These are phyloP conservation scores for Pseudogymnoascus sp. DNA, from an alignment of 2,329 filamentous ascomycete species.

Conservation along the genomic window DNA sequence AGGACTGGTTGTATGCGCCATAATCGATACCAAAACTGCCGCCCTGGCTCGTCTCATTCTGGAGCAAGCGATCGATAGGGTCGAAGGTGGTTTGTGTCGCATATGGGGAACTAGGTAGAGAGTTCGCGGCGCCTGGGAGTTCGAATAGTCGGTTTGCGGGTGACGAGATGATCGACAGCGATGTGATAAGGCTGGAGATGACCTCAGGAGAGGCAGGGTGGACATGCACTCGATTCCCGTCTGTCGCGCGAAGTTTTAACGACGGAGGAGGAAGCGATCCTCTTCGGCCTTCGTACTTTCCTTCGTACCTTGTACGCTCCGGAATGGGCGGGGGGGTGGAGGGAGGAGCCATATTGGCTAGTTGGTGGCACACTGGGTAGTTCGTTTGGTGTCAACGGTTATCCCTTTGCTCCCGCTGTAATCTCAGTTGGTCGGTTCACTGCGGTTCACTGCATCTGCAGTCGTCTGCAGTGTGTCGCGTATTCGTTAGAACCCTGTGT, in stretches of 20 bases:
- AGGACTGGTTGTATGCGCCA: constrained; percentile 53
- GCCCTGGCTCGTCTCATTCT: constrained; percentile 21
- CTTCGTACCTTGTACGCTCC: constrained; percentile 23
- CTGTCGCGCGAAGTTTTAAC: constrained; percentile 15
- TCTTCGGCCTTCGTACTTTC: constrained; percentile 18
- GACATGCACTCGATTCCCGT: constrained; percentile 26
- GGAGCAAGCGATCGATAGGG: constrained; percentile 18
- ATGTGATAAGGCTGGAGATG: constrained; percentile 65
- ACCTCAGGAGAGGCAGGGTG: constrained; percentile 52
- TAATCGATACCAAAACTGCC: constrained; percentile 66
- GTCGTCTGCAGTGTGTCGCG: constrained; percentile 5
- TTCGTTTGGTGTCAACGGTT: background rate
- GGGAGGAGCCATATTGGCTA: background rate
- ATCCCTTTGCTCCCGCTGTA: constrained; percentile 5
- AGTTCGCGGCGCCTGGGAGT: constrained; percentile 30
- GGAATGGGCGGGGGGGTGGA: constrained; percentile 25
- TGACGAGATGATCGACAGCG: constrained; percentile 59
- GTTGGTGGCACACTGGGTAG: background rate
- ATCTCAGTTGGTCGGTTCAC: background rate
- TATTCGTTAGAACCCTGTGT: constrained; percentile 1
- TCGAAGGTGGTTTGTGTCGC: constrained; percentile 24
- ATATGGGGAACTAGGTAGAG: constrained; percentile 35
- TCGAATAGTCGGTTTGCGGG: constrained; percentile 67
- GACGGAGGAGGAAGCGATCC: constrained; percentile 26
- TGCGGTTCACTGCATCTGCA: constrained; percentile 6